Evolutionary conservation across 2,329 filamentous ascomycete genomes (phyloP).

Genomic region (Aureobasidium sp.): DNA sequence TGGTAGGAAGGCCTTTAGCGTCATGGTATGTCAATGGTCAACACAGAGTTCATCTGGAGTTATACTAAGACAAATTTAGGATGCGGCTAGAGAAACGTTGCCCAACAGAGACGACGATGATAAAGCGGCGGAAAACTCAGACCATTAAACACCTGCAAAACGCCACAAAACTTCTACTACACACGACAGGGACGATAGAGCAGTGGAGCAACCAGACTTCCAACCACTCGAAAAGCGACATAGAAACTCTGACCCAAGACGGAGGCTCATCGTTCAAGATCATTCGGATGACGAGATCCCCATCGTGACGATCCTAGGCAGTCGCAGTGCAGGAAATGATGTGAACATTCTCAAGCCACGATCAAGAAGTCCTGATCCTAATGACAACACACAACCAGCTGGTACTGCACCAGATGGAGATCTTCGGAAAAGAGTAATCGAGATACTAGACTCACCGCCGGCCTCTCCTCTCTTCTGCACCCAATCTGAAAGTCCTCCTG

Average conservation of each 20-base stretch:
- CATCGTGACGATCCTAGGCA: neutral
- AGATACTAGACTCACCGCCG: neutral
- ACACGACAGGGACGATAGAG: neutral
- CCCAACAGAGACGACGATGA: neutral
- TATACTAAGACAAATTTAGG: neutral
- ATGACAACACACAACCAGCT: neutral
- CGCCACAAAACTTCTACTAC: neutral
- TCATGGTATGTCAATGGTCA: neutral
- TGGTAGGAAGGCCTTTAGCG: neutral
- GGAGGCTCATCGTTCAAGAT: neutral
- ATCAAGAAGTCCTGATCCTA: neutral
- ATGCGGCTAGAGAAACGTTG: neutral
- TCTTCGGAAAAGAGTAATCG: neutral
- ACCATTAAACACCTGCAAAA: neutral
- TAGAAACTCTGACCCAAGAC: neutral
- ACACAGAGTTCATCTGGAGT: too few relatives aligned
- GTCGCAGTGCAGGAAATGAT: neutral
- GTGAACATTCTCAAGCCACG: neutral
- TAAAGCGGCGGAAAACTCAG: neutral
- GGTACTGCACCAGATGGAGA: too few relatives aligned
- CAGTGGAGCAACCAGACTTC: neutral
- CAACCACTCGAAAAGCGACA: neutral
- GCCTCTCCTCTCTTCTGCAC: neutral
- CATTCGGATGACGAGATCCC: neutral
- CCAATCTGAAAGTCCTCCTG: neutral